phyloP scores from a whole-genome alignment of 106 monocot genomes.

The Allium cepa region DNA sequence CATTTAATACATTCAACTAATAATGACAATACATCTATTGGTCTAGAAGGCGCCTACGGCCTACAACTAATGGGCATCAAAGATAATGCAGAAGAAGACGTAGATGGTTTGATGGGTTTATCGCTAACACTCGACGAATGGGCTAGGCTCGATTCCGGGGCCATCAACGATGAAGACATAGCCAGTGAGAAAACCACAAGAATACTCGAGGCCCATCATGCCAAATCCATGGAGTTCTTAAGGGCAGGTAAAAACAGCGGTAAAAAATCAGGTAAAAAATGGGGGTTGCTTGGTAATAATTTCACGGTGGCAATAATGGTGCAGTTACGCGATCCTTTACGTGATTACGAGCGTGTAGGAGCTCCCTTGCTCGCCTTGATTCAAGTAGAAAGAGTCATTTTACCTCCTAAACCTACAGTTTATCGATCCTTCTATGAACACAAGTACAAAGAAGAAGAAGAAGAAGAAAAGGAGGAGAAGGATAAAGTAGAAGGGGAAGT shows the following conservation, averaged over 20 bases:
- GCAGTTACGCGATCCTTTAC: slow-evolving; percentile 84
- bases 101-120: slow-evolving; percentile 88
- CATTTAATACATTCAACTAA: slow-evolving; percentile 42
- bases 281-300: slow-evolving; percentile 87
- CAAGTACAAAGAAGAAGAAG: slow-evolving; percentile 46
- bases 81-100: slow-evolving; percentile 35
- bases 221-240: slow-evolving; percentile 47
- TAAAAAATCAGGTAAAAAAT: slow-evolving; percentile 62
- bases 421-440: slow-evolving; percentile 41
- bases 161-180: slow-evolving; percentile 67
- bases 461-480: slow-evolving; percentile 21
- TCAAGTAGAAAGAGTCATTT: slow-evolving; percentile 86
- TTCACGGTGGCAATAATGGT: slow-evolving; percentile 97
- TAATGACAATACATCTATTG: slow-evolving; percentile 28
- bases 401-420: slow-evolving; percentile 82
- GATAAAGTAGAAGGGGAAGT: slow-evolving; percentile 41
- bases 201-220: slow-evolving; percentile 92
- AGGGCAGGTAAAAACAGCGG: slow-evolving; percentile 41
- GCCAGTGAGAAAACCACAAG: slow-evolving; percentile 72
- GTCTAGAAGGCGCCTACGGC: slow-evolving; percentile 66
- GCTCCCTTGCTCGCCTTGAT: slow-evolving; percentile 87
- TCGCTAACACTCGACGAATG: slow-evolving; percentile 89
- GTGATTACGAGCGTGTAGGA: slow-evolving; percentile 87
- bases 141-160: slow-evolving; percentile 87
- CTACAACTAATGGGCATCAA: slow-evolving; percentile 75